Base-by-base conservation (phyloP, 805 yeast species). In the Millerago galiae region DNA sequence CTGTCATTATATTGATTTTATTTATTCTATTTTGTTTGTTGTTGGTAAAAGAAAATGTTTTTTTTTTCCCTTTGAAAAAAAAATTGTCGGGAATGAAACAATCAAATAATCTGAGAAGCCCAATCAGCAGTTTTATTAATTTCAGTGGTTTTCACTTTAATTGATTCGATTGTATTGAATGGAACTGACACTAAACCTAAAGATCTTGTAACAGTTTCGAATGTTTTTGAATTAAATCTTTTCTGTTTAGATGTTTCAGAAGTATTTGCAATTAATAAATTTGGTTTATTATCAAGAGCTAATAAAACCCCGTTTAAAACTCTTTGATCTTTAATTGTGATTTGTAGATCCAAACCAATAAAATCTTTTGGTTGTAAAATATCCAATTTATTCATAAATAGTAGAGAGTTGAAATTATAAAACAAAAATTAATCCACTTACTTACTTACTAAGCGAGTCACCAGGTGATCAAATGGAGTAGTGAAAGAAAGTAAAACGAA, bases 211-310 rank as follows among this genome's bases (percentile, higher is more conserved):
- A 42, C 42, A 2, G 34, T 38, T 3, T 11, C 12, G 25, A 31
- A 39, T 2, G 15, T 18, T 8, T 40, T 44, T 16, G 44, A 38
- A 13, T 40, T 43, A 3, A 24, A 13, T 5, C 32, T 33, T 8
- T 15, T 18, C 9, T 33, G 38, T 7, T 15, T 30, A 1, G 50
- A 37, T 11, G 30, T 18, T 33, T 57, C 61, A 2, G 36, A n/a
- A 9, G 47, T 52, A 35, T 55, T 48, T 18, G 49, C 43, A 14
- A 57, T 37, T 3, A 57, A 37, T 13, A 57, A 26, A 36, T 55
- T 57, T 9, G 60, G 60, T 36, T 53, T 49, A 39, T 52, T 52
- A 42, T 57, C 61, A 24, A 57, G 39, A 2, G 61, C 61, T 6
- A 55, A 35, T 2, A 57, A 40, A 0, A 51, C 42, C 1, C 61